phyloP scores from a whole-genome alignment of 495 filamentous ascomycete species.

The Aspergillus nidulans region DNA sequence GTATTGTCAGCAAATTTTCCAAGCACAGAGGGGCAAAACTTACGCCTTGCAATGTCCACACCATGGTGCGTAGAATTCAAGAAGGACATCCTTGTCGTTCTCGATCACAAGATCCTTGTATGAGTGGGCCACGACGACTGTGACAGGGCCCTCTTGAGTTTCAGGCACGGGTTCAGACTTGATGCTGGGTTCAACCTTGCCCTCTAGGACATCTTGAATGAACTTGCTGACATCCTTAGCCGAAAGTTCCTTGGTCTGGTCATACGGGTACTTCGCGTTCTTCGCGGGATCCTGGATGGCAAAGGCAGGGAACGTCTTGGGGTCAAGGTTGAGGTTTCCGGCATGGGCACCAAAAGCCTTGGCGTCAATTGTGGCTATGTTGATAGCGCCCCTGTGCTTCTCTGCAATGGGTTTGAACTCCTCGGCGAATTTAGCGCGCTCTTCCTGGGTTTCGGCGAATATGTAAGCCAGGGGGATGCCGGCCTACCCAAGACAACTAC shows the following conservation, averaged over 20 bases:
- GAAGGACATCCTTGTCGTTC: conserved; percentile 91
- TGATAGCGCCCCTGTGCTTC: conserved; percentile 73
- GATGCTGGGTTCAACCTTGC: conserved; percentile 89
- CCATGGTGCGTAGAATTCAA: conserved; percentile 99
- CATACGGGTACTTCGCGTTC: conserved; percentile 95
- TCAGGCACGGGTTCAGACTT: conserved; percentile 98
- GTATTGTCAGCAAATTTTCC: conserved; percentile 13
- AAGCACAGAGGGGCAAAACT: conserved; percentile 14
- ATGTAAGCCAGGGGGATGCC: conserved; percentile 95
- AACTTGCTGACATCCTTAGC: conserved; percentile 73
- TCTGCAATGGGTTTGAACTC: conserved; percentile 51
- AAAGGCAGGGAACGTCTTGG: conserved; percentile 92
- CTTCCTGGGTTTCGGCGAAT: conserved; percentile 90
- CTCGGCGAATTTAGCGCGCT: conserved; percentile 73
- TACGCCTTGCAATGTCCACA: conserved; percentile 98
- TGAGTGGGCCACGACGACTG: conserved; percentile 86
- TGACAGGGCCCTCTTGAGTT: conserved; percentile 85
- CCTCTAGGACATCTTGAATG: conserved; percentile 80
- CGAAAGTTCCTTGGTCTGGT: conserved; percentile 78
- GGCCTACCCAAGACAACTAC: conserved; percentile 43
- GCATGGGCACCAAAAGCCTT: conserved; percentile 93
- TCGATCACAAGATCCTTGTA: conserved; percentile 92
- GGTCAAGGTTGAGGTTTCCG: conserved; percentile 94
- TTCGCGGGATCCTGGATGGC: conserved; percentile 95
- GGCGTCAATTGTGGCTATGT: conserved; percentile 97